Evolutionary conservation across 1,139 yeast species (phyloP).

Genomic region (Yamadazyma songkhlaensis): DNA sequence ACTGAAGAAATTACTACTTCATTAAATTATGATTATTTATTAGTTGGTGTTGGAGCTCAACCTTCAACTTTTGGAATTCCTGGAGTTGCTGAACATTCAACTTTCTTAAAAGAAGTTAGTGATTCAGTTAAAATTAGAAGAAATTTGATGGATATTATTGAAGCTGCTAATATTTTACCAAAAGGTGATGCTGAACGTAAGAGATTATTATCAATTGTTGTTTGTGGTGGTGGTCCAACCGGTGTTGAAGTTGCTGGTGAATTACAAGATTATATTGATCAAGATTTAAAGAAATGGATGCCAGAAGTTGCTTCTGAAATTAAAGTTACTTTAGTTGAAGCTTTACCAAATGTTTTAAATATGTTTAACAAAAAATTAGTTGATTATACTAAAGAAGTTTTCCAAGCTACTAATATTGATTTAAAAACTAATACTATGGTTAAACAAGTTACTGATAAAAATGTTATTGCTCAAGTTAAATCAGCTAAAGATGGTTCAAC

Average conservation of each 20-base stretch:
- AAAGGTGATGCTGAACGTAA: constrained; percentile 74
- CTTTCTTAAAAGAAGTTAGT: constrained; percentile 81
- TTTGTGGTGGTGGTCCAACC: constrained; percentile 96
- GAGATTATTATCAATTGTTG: constrained; percentile 77
- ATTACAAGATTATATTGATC: constrained; percentile 88
- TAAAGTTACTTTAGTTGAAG: constrained; percentile 83
- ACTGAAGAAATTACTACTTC: constrained; percentile 47
- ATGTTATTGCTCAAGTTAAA: constrained; percentile 70
- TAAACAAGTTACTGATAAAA: constrained; percentile 70
- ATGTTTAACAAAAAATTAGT: constrained; percentile 83
- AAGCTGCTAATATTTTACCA: constrained; percentile 77
- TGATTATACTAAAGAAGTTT: constrained; percentile 79
- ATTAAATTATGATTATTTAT: constrained; percentile 72
- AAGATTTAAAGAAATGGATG: constrained; percentile 84
- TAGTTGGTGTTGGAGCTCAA: constrained; percentile 89
- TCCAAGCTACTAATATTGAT: constrained; percentile 75
- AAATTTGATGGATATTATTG: constrained; percentile 71
- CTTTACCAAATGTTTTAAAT: constrained; percentile 85
- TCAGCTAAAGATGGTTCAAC: constrained; percentile 56
- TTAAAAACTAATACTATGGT: constrained; percentile 84
- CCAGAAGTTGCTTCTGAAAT: constrained; percentile 82
- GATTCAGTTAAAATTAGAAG: constrained; percentile 78
- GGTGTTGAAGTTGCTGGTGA: constrained; percentile 98
- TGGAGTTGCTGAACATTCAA: constrained; percentile 85
- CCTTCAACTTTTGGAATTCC: constrained; percentile 92